Base-by-base conservation (phyloP, 176 grass and related monocot species). In the Panicum miliaceum region DNA sequence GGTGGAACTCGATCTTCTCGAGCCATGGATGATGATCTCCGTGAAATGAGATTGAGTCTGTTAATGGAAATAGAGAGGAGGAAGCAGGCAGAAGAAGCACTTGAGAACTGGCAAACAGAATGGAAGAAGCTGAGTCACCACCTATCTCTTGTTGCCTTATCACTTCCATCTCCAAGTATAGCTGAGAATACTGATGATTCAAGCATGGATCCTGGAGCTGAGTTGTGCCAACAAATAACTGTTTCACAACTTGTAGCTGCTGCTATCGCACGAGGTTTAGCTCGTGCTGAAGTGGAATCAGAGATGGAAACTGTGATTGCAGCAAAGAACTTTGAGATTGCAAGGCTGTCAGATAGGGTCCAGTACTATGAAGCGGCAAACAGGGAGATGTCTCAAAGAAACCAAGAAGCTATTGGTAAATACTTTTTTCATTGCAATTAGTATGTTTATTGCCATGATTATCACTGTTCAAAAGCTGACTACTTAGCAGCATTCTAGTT, bases 341-440 rank as follows among this genome's bases (percentile, higher is more conserved):
- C 91, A 64, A 99, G 97, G 84, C 76, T 99, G 73, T 90, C 74
- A 61, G 97, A 99, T 86, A 83, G 97, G 71, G 89, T 99, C 34
- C 97, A 99, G 57, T 99, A 96, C 79, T 99, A 96, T 86, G 97
- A 99, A 87, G 88, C 93, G 76, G 91, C 91, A 65, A 99, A 99
- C 85, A 92, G 88, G 83, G 93, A 99, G 80, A 99, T 99, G 91
- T 96, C 91, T 57, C 97, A 96, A 58, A 92, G 93, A 81, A 99
- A 99, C 61, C 97, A 99, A 92, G 93, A 99, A 92, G 91, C 97
- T 79, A 90, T 96, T 0, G 97, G 97, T 96, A 87, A 19, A 27
- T 62, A 38, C 18, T 13, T 81, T 75, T 77, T 8, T 47, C 27
- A 79, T 62, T 29, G 45, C 46, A 53, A 46, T 77, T 79, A 6